A percentile compares a stretch with the other conserved stretches of the same genome.
phyloP scores from a whole-genome alignment of 228 moss, liverwort and hornwort species.

The Sphagnum fallax region DNA sequence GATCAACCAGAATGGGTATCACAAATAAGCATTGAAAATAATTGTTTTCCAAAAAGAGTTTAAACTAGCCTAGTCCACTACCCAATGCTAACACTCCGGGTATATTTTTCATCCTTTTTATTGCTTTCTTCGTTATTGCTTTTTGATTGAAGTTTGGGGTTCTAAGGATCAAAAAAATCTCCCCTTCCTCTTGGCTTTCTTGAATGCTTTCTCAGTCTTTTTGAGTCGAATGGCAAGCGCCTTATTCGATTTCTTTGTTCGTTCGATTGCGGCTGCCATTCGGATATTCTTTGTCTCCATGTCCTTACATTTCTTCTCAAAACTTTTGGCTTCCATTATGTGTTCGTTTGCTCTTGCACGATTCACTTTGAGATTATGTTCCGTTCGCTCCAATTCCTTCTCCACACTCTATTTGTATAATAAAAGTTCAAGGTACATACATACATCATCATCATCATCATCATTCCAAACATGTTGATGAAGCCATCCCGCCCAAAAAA shows the following conservation, averaged over 20 bases:
- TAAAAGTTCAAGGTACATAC: background rate
- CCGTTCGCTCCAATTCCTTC: constrained; percentile 21
- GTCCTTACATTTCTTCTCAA: constrained; percentile 29
- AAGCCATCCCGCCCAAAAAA: background rate
- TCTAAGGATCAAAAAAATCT: background rate
- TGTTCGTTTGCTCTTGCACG: constrained; percentile 25
- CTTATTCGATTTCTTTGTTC: constrained; percentile 26
- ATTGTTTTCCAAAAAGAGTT: too few relatives aligned
- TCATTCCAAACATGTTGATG: background rate
- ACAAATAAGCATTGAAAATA: too few relatives aligned
- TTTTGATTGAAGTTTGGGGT: background rate
- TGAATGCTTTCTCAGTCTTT: constrained; percentile 22
- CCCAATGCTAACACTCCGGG: too few relatives aligned
- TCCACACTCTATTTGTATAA: constrained; percentile 10
- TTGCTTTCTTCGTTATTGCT: too few relatives aligned
- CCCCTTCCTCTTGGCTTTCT: constrained; percentile 27
- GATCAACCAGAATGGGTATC: too few relatives aligned
- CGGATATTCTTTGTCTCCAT: constrained; percentile 35
- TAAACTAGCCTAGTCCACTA: too few relatives aligned
- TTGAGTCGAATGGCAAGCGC: constrained; percentile 27
- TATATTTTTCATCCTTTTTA: too few relatives aligned
- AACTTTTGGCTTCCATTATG: constrained; percentile 35
- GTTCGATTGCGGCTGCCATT: constrained; percentile 33
- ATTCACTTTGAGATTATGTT: constrained; percentile 22
- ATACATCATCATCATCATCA: background rate